Evolutionary conservation across 129 eudicot species (phyloP).

Genomic region (Flaveria sonorensis): DNA sequence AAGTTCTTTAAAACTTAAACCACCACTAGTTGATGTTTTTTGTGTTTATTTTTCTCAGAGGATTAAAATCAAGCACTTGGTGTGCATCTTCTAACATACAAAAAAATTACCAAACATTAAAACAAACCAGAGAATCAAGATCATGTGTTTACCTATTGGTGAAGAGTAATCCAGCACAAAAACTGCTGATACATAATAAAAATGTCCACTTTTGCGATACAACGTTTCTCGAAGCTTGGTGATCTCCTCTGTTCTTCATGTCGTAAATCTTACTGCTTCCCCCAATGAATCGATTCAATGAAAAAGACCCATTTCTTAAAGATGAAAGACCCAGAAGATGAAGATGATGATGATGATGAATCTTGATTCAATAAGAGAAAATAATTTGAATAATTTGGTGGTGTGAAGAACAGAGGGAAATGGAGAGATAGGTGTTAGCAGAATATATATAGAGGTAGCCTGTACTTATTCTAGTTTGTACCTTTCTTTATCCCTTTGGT

Average conservation of each 20-base stretch:
- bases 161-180: conserved; percentile 90
- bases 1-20: neutral
- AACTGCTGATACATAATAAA: conserved; percentile 72
- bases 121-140: neutral
- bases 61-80: conserved; percentile 6
- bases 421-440: conserved; percentile 24
- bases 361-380: conserved; percentile 22
- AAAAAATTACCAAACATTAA: neutral
- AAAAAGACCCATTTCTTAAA: conserved; percentile 17
- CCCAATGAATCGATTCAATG: conserved; percentile 21
- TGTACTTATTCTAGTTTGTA: conserved; percentile 42
- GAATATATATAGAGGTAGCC: conserved; percentile 36
- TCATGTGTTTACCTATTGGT: conserved; percentile 66
- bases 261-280: conserved; percentile 1
- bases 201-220: conserved; percentile 69
- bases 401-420: conserved; percentile 33
- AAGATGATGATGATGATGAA: conserved; percentile 8
- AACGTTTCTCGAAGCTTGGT: conserved; percentile 51
- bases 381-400: conserved; percentile 25
- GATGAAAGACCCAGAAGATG: conserved; percentile 27
- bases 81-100: conserved; percentile 11
- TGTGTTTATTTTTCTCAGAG: neutral
- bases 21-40: neutral
- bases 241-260: conserved; percentile 75
- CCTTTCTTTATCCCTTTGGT: conserved; percentile 47